Evolutionary conservation across 441 rosid species (phyloP).

Genomic region (Adansonia rubrostipa): DNA sequence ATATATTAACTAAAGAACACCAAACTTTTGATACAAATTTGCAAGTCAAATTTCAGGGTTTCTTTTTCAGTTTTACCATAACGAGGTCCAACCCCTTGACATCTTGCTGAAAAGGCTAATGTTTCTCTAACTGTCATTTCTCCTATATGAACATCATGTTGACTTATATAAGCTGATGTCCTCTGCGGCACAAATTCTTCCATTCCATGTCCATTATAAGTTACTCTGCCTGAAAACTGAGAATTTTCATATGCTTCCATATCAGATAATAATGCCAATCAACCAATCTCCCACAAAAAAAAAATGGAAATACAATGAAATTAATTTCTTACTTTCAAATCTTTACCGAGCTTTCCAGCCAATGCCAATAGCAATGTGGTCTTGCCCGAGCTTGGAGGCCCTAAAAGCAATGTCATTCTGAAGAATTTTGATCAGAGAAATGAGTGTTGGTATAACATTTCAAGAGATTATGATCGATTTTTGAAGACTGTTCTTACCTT

Average conservation of each 20-base stretch:
- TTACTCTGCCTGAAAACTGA: slow-evolving; percentile 59
- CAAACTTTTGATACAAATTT: background rate
- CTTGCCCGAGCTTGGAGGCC: slow-evolving; percentile 72
- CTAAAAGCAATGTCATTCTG: slow-evolving; percentile 68
- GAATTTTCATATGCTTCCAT: slow-evolving; percentile 9
- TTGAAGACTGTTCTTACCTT: slow-evolving; percentile 43
- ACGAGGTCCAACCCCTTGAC: slow-evolving; percentile 70
- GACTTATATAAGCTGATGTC: slow-evolving; percentile 68
- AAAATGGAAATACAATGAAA: background rate
- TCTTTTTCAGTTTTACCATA: slow-evolving; percentile 46
- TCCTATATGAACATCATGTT: slow-evolving; percentile 66
- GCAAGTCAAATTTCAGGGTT: background rate
- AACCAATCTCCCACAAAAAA: background rate
- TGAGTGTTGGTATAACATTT: background rate
- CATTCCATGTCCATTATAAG: slow-evolving; percentile 67
- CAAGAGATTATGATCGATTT: background rate
- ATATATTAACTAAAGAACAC: background rate
- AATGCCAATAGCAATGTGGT: slow-evolving; percentile 63
- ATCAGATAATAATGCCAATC: slow-evolving; percentile 6
- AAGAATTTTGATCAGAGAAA: slow-evolving; percentile 14
- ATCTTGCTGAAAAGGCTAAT: slow-evolving; percentile 64
- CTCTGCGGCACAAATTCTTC: slow-evolving; percentile 69
- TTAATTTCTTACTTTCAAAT: slow-evolving; percentile 47
- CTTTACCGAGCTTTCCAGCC: slow-evolving; percentile 67
- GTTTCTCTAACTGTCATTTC: slow-evolving; percentile 82